Evolutionary conservation across 768 basidiomycete genomes (phyloP).

Genomic region (Amanita subjunquillea): DNA sequence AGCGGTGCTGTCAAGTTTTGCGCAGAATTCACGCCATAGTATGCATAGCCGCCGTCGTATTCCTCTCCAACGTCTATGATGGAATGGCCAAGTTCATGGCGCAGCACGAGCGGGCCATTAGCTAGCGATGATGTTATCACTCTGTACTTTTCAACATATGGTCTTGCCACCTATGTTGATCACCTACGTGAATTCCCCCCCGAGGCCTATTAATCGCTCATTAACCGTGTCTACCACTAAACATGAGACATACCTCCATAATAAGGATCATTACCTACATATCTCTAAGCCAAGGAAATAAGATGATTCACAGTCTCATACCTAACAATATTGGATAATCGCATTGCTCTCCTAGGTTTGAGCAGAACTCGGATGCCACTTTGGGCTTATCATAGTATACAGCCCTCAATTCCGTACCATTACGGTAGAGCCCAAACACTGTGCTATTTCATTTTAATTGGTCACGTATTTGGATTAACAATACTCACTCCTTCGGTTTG

Average conservation of each 20-base stretch:
- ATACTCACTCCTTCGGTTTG: slow-evolving; percentile 53
- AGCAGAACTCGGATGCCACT: slow-evolving; percentile 59
- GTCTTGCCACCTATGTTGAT: not conserved
- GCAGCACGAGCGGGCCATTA: slow-evolving; percentile 66
- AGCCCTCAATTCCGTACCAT: slow-evolving; percentile 67
- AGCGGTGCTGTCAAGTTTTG: slow-evolving; percentile 30
- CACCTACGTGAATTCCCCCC: slow-evolving; percentile 69
- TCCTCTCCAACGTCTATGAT: slow-evolving; percentile 75
- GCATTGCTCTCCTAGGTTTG: slow-evolving; percentile 50
- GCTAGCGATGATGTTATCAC: slow-evolving; percentile 66
- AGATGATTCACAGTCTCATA: slow-evolving; percentile 14
- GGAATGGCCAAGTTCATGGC: slow-evolving; percentile 76
- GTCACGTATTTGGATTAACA: not conserved
- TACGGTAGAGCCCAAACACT: slow-evolving; percentile 64
- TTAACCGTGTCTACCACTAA: not conserved
- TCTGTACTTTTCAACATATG: slow-evolving; percentile 21
- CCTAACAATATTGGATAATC: slow-evolving; percentile 72
- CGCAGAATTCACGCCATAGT: slow-evolving; percentile 61
- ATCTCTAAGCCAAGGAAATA: not conserved
- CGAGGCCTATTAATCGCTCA: slow-evolving; percentile 38
- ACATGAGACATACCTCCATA: slow-evolving; percentile 51
- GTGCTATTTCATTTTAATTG: slow-evolving; percentile 34
- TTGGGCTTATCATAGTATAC: slow-evolving; percentile 63
- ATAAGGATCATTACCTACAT: slow-evolving; percentile 61
- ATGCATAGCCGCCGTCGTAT: slow-evolving; percentile 70